Base-by-base conservation (phyloP, 2,329 filamentous ascomycete genomes). In the Colletotrichum higginsianum region DNA sequence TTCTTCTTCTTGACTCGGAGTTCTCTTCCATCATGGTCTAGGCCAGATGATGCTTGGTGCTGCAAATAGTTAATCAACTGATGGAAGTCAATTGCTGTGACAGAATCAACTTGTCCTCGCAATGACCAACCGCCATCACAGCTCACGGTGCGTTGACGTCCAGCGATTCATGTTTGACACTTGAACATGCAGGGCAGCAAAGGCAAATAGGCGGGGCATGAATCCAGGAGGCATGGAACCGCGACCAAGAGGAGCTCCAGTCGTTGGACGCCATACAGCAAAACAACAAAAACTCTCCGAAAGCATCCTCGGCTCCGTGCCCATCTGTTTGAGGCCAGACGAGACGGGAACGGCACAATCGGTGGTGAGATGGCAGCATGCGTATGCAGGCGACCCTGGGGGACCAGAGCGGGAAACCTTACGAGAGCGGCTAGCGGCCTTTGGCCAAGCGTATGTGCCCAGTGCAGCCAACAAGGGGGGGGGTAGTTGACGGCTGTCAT, bases 141-240 rank as follows among this genome's bases (percentile, higher is more conserved):
- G 57, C 50, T 62, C 64, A 68, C 38, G 62, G 56, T 61, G 35
- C 9, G 35, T 38, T 38, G 67, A 44, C 21, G 35, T 38, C 38
- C 35, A 58, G 44, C 65, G 69, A 69, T 18, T 69, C 69, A 26
- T 60, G 60, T 60, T 42, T 61, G 46, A 26, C 30, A 42, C 65
- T 53, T 64, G 16, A 49, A 44, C 47, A 40, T 69, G 60, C 30
- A 61, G 40, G 52, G 40, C 40, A 64, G 40, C 53, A 30, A 69
- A 69, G 69, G 53, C 30, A 63, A 66, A 64, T 69, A 64, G 53
- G 69, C 69, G 66, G 69, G 68, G 65, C 56, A 56, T 56, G 52
- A 3, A 63, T 47, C 38, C 23, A 53, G n/a, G n/a, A 49, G 23
- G 40, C 40, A 52, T 40, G 12, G 46, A 50, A 30, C 47, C 62